phyloP scores from a whole-genome alignment of 139 green algal genomes.

The Volvox africanus region DNA sequence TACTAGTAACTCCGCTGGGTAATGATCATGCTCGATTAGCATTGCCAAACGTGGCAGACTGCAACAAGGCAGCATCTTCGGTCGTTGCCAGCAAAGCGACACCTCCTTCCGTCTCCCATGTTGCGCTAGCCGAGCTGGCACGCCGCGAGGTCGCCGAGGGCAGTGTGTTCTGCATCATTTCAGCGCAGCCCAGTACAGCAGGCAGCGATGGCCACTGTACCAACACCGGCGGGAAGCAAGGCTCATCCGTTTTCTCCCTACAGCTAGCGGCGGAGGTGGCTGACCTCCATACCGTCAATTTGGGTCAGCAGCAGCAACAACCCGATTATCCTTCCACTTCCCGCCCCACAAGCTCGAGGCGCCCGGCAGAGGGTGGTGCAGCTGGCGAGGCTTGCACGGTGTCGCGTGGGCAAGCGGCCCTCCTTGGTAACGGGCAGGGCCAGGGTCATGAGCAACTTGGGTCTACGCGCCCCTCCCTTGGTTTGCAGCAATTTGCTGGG shows the following conservation, averaged over 20 bases:
- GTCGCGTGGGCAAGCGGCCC: background rate
- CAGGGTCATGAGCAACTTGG: background rate
- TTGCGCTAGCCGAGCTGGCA: background rate
- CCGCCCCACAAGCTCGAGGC: background rate
- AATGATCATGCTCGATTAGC: too few species aligned
- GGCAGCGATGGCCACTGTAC: background rate
- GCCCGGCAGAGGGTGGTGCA: background rate
- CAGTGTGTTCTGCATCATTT: conserved; percentile 26
- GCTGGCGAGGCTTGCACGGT: background rate
- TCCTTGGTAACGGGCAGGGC: background rate
- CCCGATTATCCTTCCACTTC: background rate
- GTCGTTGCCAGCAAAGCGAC: background rate
- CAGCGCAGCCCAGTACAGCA: background rate
- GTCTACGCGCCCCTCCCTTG: background rate
- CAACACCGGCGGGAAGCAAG: background rate
- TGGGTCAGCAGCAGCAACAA: background rate
- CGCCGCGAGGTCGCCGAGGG: background rate
- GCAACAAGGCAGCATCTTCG: background rate
- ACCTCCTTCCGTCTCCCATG: background rate
- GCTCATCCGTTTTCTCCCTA: background rate
- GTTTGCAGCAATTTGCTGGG: background rate
- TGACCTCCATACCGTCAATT: background rate
- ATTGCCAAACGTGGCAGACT: too few species aligned
- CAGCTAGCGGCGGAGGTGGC: background rate
- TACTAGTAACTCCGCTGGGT: background rate